phyloP scores from a whole-genome alignment of 768 basidiomycete species.

The Zangia roseola region DNA sequence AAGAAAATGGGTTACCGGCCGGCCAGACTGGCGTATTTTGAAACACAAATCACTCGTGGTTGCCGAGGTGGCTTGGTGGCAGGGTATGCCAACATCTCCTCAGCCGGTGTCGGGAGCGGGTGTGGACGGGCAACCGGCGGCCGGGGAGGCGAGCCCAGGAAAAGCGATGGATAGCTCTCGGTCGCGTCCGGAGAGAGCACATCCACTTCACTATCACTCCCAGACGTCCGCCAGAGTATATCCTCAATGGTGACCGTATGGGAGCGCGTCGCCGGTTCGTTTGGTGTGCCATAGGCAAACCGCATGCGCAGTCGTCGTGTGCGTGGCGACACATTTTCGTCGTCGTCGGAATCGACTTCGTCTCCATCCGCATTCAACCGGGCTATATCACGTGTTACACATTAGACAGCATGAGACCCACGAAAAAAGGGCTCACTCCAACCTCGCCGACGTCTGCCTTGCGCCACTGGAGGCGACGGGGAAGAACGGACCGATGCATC shows the following conservation, averaged over 20 bases:
- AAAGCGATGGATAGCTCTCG: constrained; percentile 15
- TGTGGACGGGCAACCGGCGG: constrained; percentile 28
- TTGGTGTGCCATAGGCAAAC: constrained; percentile 20
- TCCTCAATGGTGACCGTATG: constrained; percentile 29
- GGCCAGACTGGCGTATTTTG: constrained; percentile 31
- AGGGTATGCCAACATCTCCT: constrained; percentile 44
- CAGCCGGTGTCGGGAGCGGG: constrained; percentile 58
- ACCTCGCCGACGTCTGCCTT: constrained; percentile 32
- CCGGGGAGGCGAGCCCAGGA: constrained; percentile 14
- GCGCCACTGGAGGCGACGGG: constrained; percentile 13
- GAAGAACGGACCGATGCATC: constrained; percentile 5
- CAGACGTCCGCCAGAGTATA: constrained; percentile 24
- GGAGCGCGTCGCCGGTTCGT: constrained; percentile 27
- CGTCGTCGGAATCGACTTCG: constrained; percentile 60
- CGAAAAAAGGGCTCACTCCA: constrained; percentile 27
- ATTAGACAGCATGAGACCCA: background rate
- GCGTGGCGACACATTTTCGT: constrained; percentile 50
- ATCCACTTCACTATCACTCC: constrained; percentile 23
- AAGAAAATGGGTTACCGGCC: constrained; percentile 23
- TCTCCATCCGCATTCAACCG: constrained; percentile 54
- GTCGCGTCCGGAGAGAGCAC: constrained; percentile 18
- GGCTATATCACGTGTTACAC: constrained; percentile 25
- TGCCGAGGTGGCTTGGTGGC: constrained; percentile 7
- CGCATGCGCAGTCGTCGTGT: constrained; percentile 47
- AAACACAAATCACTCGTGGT: constrained; percentile 18